A percentile compares a stretch with the other conserved stretches of the same genome.
phyloP scores from a whole-genome alignment of 2,329 filamentous ascomycete genomes.

The Penicillium glabrum region DNA sequence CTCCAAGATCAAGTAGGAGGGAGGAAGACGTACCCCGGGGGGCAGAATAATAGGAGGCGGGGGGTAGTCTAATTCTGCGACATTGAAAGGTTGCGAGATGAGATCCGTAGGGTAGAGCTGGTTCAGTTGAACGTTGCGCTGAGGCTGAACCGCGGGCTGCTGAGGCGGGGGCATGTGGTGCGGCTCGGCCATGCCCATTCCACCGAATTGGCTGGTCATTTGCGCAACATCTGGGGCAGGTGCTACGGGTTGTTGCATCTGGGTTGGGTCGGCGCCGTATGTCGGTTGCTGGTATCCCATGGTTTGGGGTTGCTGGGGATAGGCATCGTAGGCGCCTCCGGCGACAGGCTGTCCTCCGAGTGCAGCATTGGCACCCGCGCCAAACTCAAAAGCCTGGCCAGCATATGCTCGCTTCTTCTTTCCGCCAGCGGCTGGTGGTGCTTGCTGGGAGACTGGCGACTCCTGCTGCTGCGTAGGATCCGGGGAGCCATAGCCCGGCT shows the following conservation, averaged over 20 bases:
- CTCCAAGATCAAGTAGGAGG: not conserved
- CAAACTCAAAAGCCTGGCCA: slow-evolving; percentile 91
- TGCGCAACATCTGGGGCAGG: slow-evolving; percentile 63
- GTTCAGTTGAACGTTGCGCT: slow-evolving; percentile 64
- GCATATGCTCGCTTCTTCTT: slow-evolving; percentile 92
- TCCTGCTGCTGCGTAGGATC: slow-evolving; percentile 35
- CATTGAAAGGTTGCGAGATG: slow-evolving; percentile 89
- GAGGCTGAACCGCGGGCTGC: slow-evolving; percentile 49
- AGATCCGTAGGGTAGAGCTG: slow-evolving; percentile 91
- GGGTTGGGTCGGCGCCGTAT: slow-evolving; percentile 46
- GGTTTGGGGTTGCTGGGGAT: slow-evolving; percentile 54
- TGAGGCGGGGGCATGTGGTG: slow-evolving; percentile 46
- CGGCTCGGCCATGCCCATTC: slow-evolving; percentile 68
- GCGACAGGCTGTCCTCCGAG: slow-evolving; percentile 50
- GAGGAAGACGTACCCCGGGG: slow-evolving; percentile 70
- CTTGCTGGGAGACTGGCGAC: slow-evolving; percentile 32
- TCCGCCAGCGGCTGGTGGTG: slow-evolving; percentile 36
- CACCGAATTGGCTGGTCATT: slow-evolving; percentile 79
- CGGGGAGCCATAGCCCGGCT: slow-evolving; percentile 41
- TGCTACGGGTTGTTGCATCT: slow-evolving; percentile 59
- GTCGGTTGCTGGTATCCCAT: slow-evolving; percentile 44
- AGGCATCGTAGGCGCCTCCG: slow-evolving; percentile 63
- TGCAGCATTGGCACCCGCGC: slow-evolving; percentile 77
- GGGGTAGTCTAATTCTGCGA: slow-evolving; percentile 85
- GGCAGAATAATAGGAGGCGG: slow-evolving; percentile 90